A percentile compares a stretch with the other conserved stretches of the same genome.
Conservation (phyloP, 2,329 filamentous ascomycete genomes). For the Fusarium sp. region DNA sequence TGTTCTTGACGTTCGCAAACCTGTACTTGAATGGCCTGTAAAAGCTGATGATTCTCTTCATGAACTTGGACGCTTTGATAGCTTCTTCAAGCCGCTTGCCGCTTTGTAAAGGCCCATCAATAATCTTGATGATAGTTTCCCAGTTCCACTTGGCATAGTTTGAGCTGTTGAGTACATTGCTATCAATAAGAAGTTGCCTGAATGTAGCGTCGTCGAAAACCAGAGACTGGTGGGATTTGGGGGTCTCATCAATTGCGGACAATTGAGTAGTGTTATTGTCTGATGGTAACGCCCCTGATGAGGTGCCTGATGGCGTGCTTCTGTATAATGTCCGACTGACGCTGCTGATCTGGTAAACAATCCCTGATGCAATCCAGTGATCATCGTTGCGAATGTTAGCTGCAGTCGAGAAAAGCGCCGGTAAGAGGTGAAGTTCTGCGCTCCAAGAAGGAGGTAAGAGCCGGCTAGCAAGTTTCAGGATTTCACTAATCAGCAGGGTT, state of each 20-base stretch:
- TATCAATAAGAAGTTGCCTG: constrained; percentile 76
- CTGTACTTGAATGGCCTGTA: constrained; percentile 97
- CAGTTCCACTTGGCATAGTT: constrained; percentile 98
- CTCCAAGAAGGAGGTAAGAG: constrained; percentile 86
- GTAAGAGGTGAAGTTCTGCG: constrained; percentile 85
- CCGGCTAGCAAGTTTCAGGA: constrained; percentile 88
- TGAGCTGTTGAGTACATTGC: constrained; percentile 85
- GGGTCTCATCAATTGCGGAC: constrained; percentile 66
- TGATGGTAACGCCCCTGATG: constrained; percentile 54
- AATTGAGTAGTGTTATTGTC: constrained; percentile 61
- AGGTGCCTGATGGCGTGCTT: constrained; percentile 66
- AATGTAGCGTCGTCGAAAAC: constrained; percentile 71
- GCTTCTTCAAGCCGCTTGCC: constrained; percentile 94
- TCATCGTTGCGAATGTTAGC: constrained; percentile 76
- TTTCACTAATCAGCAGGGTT: constrained; percentile 89
- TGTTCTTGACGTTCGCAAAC: constrained; percentile 90
- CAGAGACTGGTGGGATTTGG: constrained; percentile 60
- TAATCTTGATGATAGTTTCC: constrained; percentile 89
- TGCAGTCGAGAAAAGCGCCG: constrained; percentile 83
- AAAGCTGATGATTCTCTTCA: constrained; percentile 93
- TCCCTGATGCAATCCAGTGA: constrained; percentile 84
- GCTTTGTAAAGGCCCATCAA: constrained; percentile 91
- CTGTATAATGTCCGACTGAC: constrained; percentile 92
- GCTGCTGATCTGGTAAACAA: constrained; percentile 97
- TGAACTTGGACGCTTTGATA: constrained; percentile 93